Evolutionary conservation across 805 yeast genomes (phyloP), one percentile per base, ranked within the genome.

Genomic region (Sugiyamaella valdiviana): DNA sequence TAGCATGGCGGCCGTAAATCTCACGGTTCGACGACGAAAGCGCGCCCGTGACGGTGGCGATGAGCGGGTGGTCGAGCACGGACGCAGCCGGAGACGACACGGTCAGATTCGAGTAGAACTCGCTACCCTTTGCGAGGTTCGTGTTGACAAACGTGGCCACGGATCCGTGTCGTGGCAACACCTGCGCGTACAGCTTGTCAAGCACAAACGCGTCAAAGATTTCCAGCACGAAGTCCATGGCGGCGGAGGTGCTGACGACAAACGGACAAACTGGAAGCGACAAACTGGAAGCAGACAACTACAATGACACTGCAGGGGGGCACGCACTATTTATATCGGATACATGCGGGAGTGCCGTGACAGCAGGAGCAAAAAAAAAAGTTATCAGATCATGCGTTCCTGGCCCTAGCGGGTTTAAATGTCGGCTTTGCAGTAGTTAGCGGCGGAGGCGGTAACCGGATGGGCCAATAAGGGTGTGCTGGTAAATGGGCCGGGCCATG

Each of bases 141-240:
- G 19, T 17, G 10, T 21, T 16, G 15, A 39, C 24, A 14, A 38
- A 16, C n/a, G 15, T 12, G 16, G 44, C 50, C 23, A 46, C 20
- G 20, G 22, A 6, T 17, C 51, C 51, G 17, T 38, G 22, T 32
- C 49, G 43, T 14, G 96, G 96, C 42, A 87, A 70, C 2, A 79
- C 52, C 37, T 69, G 69, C 24, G 97, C 85, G 59, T 89, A 91
- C 15, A 79, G 69, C 63, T 72, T 74, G 69, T 93, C 99, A 44
- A 91, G 77, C 23, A 80, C 59, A 58, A 69, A 85, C 42, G 85
- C 74, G 68, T 93, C 99, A 41, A 73, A 68, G 20, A 80, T 71
- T 66, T 93, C 99, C 45, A 93, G 75, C 20, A 88, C 89, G 61
- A 93, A 72, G 83, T 93, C 99, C 99, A 93, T 91, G 50, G 42